A percentile compares a stretch with the other conserved stretches of the same genome.
Conservation (phyloP, 2,329 filamentous ascomycete genomes). For the Verticillium albo-atrum region DNA sequence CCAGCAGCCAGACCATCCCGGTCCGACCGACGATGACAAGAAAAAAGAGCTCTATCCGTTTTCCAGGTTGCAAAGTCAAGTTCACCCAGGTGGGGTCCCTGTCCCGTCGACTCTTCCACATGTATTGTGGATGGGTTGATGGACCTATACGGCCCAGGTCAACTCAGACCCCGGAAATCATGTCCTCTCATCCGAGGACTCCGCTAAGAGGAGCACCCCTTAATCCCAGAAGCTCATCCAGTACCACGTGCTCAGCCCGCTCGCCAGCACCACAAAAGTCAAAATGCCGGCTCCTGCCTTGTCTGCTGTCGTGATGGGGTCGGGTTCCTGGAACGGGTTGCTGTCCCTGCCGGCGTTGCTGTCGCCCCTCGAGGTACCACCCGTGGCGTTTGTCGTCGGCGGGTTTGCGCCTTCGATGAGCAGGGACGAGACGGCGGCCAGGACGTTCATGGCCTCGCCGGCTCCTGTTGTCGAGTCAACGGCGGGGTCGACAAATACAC, state of each 20-base stretch:
- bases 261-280: conserved; percentile 37
- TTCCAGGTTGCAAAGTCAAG: background rate
- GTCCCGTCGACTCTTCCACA: background rate
- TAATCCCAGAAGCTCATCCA: conserved; percentile 39
- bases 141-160: background rate
- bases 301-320: conserved; percentile 37
- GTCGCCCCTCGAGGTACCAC: conserved; percentile 44
- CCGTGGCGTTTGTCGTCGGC: conserved; percentile 41
- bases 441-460: conserved; percentile 54
- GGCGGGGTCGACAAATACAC: conserved; percentile 38
- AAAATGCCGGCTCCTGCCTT: conserved; percentile 44
- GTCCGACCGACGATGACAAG: background rate
- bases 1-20: background rate
- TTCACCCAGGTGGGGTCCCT: background rate
- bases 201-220: background rate
- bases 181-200: background rate
- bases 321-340: conserved; percentile 21
- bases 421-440: conserved; percentile 48
- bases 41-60: background rate
- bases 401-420: conserved; percentile 35
- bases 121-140: background rate
- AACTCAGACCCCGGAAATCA: background rate
- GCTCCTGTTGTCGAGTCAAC: conserved; percentile 51
- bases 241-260: conserved; percentile 37
- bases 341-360: conserved; percentile 31